phyloP scores from a whole-genome alignment of 495 filamentous ascomycete species.

The Podospora bellae-mahoneyi region DNA sequence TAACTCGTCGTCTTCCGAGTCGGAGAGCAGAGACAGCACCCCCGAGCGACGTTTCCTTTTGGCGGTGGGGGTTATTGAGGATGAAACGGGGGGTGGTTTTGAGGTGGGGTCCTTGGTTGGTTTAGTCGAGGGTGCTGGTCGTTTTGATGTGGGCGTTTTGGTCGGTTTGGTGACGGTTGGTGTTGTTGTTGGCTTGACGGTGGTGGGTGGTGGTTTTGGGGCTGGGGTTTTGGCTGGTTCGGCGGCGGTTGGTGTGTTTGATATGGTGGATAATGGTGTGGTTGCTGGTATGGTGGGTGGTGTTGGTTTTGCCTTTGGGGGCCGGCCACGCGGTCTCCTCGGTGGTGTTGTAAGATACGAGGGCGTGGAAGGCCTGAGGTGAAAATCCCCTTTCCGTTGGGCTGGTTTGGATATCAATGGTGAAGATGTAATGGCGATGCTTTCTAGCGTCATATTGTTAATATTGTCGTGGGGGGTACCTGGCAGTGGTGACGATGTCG shows the following conservation, averaged over 20 bases:
- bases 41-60: conserved; percentile 8
- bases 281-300: background rate
- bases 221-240: background rate
- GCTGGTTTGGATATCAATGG: background rate
- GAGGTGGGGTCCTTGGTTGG: conserved; percentile 5
- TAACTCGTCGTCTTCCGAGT: conserved; percentile 37
- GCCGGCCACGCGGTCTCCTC: background rate
- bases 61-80: conserved; percentile 2
- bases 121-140: background rate
- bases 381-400: background rate
- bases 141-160: conserved; percentile 1
- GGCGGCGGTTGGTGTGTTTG: background rate
- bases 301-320: background rate
- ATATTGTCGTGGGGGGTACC: background rate
- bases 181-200: background rate
- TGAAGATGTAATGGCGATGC: background rate
- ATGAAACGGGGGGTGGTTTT: background rate
- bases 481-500: background rate
- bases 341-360: background rate
- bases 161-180: background rate
- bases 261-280: background rate
- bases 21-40: conserved; percentile 30
- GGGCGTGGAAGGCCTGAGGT: background rate
- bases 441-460: background rate
- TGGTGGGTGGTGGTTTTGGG: background rate